Conservation (phyloP, 2,329 filamentous ascomycete genomes). For the Alternaria triticimaculans region DNA sequence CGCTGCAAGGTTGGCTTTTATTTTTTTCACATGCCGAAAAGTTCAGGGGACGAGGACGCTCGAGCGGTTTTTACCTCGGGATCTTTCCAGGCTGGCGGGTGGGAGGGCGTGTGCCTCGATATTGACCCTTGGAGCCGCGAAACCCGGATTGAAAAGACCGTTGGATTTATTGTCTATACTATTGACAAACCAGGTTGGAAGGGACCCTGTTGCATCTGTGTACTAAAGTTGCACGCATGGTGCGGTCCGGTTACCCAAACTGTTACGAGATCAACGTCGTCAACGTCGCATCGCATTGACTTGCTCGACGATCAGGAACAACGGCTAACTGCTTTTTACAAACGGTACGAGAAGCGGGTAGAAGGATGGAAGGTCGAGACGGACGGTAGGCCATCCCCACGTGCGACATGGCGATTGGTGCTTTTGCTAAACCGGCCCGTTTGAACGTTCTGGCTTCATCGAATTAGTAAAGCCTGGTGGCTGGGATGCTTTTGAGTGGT, state of each 20-base stretch:
- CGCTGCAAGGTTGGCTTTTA: background rate
- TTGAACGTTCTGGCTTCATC: conserved; percentile 4
- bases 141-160: conserved; percentile 3
- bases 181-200: background rate
- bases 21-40: conserved; percentile 11
- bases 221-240: background rate
- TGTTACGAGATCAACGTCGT: background rate
- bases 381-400: conserved; percentile 3
- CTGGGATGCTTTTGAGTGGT: conserved; percentile 3
- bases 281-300: conserved; percentile 7
- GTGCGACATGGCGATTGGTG: conserved; percentile 12
- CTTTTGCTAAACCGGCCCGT: conserved; percentile 5
- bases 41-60: background rate
- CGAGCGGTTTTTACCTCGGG: conserved; percentile 18
- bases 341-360: conserved; percentile 4
- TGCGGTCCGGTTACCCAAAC: conserved; percentile 4
- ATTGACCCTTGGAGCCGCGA: conserved; percentile 10
- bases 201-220: background rate
- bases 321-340: conserved; percentile 3
- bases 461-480: conserved; percentile 8
- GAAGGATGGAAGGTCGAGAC: conserved; percentile 3
- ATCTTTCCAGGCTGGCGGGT: conserved; percentile 17
- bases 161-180: background rate
- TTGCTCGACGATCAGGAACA: background rate
- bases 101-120: conserved; percentile 2